phyloP scores from a whole-genome alignment of 2,329 filamentous ascomycete genomes.

The Tolypocladium tundrense region DNA sequence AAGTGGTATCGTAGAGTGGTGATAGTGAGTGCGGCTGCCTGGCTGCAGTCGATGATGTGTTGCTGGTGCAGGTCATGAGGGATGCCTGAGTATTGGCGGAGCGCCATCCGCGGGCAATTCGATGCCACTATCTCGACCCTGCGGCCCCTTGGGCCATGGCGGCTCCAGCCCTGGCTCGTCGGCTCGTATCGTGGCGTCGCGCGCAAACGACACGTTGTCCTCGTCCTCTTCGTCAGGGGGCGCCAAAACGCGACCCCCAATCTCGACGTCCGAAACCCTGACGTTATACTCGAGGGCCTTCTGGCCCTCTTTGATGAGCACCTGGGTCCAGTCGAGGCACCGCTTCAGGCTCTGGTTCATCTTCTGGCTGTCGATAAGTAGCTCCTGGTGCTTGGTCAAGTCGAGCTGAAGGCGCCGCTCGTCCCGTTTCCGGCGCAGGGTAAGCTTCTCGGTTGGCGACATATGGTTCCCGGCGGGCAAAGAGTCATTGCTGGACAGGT shows the following conservation, averaged over 20 bases:
- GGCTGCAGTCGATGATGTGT: background rate
- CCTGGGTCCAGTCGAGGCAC: conserved; percentile 82
- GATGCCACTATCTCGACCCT: conserved; percentile 43
- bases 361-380: conserved; percentile 83
- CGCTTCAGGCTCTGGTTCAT: conserved; percentile 90
- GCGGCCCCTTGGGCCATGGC: conserved; percentile 27
- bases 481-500: conserved; percentile 31
- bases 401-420: conserved; percentile 78
- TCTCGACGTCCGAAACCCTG: conserved; percentile 63
- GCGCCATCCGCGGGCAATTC: conserved; percentile 31
- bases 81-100: background rate
- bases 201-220: conserved; percentile 13
- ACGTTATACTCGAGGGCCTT: conserved; percentile 81
- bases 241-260: conserved; percentile 70
- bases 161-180: conserved; percentile 12
- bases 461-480: conserved; percentile 18
- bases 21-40: background rate
- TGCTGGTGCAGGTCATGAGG: background rate
- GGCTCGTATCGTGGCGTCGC: conserved; percentile 12
- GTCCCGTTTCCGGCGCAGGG: conserved; percentile 54
- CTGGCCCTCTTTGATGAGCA: conserved; percentile 77
- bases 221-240: conserved; percentile 51
- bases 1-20: conserved; percentile 1
- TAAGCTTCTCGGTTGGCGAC: conserved; percentile 27
- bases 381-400: conserved; percentile 76